Evolutionary conservation across 2,329 filamentous ascomycete species (phyloP).

Genomic region (Akanthomyces muscarius): DNA sequence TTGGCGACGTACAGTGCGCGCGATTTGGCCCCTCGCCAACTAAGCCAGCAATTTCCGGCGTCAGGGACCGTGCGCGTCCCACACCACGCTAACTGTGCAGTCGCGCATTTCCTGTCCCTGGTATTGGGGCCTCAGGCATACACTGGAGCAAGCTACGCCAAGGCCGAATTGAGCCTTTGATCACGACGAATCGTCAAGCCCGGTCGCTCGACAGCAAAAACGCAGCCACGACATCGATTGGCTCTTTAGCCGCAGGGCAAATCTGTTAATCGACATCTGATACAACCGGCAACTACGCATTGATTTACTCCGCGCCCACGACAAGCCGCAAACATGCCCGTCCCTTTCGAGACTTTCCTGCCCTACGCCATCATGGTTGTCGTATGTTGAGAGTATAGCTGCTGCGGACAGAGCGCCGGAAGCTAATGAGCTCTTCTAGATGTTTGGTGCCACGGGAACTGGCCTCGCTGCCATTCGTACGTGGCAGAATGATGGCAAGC

Average conservation of each 20-base stretch:
- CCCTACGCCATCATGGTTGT: constrained; percentile 61
- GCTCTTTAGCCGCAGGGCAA: neutral
- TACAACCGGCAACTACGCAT: constrained; percentile 4
- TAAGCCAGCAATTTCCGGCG: neutral
- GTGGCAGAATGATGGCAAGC: constrained; percentile 58
- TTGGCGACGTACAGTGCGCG: constrained; percentile 18
- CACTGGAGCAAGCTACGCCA: constrained; percentile 4
- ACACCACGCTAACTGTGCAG: constrained; percentile 16
- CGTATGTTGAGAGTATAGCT: constrained; percentile 40
- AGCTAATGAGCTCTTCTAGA: constrained; percentile 40
- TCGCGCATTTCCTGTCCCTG: constrained; percentile 11
- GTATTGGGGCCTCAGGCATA: constrained; percentile 17
- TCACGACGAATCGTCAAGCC: constrained; percentile 11
- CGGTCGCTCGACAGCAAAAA: neutral
- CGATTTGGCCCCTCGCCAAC: constrained; percentile 6
- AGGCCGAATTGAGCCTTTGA: constrained; percentile 13
- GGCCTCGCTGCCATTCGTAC: constrained; percentile 55
- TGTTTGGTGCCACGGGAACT: constrained; percentile 59
- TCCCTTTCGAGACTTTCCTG: constrained; percentile 61
- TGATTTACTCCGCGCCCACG: constrained; percentile 30
- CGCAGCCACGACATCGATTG: constrained; percentile 1
- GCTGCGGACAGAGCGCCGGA: neutral
- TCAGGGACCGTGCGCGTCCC: constrained; percentile 6
- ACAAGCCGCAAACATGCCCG: constrained; percentile 46
- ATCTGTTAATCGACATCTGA: neutral